These are phyloP conservation scores for Penicillium sp. DNA, from an alignment of 2,329 filamentous ascomycete genomes.

Conservation along the genomic window DNA sequence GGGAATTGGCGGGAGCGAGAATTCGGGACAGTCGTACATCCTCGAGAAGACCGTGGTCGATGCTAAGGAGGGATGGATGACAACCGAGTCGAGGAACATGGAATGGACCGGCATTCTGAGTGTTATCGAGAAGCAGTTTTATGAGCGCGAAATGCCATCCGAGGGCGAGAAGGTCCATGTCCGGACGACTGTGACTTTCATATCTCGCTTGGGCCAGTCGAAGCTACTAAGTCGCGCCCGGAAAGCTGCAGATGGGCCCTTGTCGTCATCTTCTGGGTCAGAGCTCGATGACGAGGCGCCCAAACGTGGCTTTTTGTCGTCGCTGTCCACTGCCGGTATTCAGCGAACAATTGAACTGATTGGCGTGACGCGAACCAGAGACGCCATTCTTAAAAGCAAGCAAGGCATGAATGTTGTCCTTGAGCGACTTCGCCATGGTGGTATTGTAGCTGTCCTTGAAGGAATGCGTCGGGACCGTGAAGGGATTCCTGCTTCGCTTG, in stretches of 20 bases:
- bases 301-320: slow-evolving; percentile 56
- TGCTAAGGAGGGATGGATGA: slow-evolving; percentile 62
- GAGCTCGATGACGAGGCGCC: slow-evolving; percentile 49
- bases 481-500: slow-evolving; percentile 19
- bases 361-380: slow-evolving; percentile 56
- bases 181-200: slow-evolving; percentile 58
- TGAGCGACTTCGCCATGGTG: slow-evolving; percentile 60
- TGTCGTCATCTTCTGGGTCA: slow-evolving; percentile 26
- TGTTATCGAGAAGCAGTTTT: slow-evolving; percentile 59
- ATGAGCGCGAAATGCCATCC: slow-evolving; percentile 36
- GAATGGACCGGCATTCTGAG: slow-evolving; percentile 64
- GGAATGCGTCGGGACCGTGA: slow-evolving; percentile 63
- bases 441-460: slow-evolving; percentile 65
- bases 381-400: slow-evolving; percentile 59
- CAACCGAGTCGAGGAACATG: slow-evolving; percentile 61
- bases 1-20: slow-evolving; percentile 55
- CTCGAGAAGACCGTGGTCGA: slow-evolving; percentile 61
- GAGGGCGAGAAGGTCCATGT: slow-evolving; percentile 51
- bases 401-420: slow-evolving; percentile 65
- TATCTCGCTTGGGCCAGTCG: slow-evolving; percentile 58
- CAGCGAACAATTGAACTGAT: slow-evolving; percentile 63
- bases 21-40: slow-evolving; percentile 59
- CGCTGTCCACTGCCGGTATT: slow-evolving; percentile 57
- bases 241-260: slow-evolving; percentile 28
- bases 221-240: slow-evolving; percentile 43